Percentiles rank a stretch among this genome's conserved stretches.
These are phyloP conservation scores for Claviceps fusiformis DNA, from an alignment of 2,329 filamentous ascomycete genomes.

Conservation along the genomic window DNA sequence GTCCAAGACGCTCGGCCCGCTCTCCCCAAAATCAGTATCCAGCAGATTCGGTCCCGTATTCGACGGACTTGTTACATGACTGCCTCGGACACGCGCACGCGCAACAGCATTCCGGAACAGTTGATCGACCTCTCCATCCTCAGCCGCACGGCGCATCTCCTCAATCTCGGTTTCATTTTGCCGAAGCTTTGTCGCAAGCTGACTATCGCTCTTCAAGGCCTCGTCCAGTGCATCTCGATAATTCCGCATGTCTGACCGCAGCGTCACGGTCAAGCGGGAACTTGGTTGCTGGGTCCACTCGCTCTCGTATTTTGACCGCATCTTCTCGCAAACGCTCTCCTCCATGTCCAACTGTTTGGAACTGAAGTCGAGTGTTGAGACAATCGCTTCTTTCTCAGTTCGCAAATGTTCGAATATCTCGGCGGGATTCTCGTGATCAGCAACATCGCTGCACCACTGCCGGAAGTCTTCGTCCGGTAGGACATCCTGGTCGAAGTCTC, in stretches of 20 bases:
- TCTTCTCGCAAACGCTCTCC: constrained; percentile 96
- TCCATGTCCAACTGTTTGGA: constrained; percentile 90
- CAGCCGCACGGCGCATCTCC: constrained; percentile 83
- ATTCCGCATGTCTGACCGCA: constrained; percentile 74
- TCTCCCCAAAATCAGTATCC: constrained; percentile 85
- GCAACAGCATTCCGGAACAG: constrained; percentile 79
- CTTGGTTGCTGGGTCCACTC: constrained; percentile 98
- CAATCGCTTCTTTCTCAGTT: constrained; percentile 62
- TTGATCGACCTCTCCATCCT: constrained; percentile 73
- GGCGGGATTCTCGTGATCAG: constrained; percentile 67
- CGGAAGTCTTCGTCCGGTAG: constrained; percentile 82
- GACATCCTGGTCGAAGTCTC: constrained; percentile 80
- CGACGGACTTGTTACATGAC: constrained; percentile 46
- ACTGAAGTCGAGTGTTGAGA: constrained; percentile 61
- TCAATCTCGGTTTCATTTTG: constrained; percentile 84
- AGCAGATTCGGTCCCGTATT: constrained; percentile 62
- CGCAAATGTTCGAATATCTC: constrained; percentile 68
- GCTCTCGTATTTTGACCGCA: constrained; percentile 89
- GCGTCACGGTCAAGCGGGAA: constrained; percentile 71
- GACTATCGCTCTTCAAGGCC: constrained; percentile 71
- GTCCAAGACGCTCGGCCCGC: constrained; percentile 65
- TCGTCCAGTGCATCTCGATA: constrained; percentile 85
- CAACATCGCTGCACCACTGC: constrained; percentile 87
- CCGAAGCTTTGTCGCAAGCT: constrained; percentile 69
- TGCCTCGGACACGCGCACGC: constrained; percentile 56